phyloP scores from a whole-genome alignment of 257 asterid species.

The Solanum tacnaense region DNA sequence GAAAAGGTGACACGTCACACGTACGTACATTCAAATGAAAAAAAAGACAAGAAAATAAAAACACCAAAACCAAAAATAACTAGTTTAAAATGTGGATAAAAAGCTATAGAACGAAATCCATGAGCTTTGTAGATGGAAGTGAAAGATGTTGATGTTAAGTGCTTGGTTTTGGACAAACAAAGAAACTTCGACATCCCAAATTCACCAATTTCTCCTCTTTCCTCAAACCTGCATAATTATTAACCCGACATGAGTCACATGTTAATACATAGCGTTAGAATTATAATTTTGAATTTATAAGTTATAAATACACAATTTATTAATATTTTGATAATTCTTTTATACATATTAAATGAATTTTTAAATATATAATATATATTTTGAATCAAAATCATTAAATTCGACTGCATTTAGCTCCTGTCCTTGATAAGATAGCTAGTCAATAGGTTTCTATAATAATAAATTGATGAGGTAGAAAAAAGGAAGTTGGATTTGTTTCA shows the following conservation, averaged over 20 bases:
- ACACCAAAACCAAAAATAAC: background rate
- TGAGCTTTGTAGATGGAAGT: background rate
- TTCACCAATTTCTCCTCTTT: conserved; percentile 32
- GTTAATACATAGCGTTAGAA: background rate
- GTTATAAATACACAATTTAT: background rate
- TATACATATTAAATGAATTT: background rate
- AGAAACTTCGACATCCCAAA: conserved; percentile 46
- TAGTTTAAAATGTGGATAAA: conserved; percentile 17
- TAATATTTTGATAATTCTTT: background rate
- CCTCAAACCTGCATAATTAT: conserved; percentile 29
- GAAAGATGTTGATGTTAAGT: background rate
- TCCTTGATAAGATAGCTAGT: no score
- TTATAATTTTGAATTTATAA: background rate
- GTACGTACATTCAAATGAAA: background rate
- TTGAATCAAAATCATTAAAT: no score
- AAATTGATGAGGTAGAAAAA: no score
- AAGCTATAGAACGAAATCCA: conserved; percentile 9
- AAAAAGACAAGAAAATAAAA: conserved; percentile 4
- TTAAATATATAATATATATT: no score
- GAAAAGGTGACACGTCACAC: conserved; percentile 5
- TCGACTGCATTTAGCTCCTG: no score
- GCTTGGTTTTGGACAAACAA: conserved; percentile 28
- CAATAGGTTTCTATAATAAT: no score
- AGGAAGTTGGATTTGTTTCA: background rate
- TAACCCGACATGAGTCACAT: background rate